Percentiles rank a stretch among this genome's conserved stretches.
phyloP scores from a whole-genome alignment of 352 stramenopile species.

The Halophytophthora batemanensis region DNA sequence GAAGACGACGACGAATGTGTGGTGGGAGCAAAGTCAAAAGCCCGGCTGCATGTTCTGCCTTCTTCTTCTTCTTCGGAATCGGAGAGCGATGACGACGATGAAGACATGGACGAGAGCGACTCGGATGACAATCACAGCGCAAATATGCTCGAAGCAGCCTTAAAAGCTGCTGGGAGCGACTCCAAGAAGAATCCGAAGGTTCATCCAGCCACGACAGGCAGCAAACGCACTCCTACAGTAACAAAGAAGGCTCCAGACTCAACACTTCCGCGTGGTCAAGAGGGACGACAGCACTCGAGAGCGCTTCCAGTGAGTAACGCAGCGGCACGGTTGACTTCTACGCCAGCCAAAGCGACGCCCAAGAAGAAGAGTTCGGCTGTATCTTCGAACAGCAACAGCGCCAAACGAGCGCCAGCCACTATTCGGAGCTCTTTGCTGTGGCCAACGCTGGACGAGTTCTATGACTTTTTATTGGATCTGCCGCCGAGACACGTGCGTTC shows the following conservation, averaged over 20 bases:
- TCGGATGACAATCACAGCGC: conserved; percentile 4
- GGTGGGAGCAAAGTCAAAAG: conserved; percentile 8
- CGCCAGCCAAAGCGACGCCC: conserved; percentile 4
- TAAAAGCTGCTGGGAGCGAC: conserved; percentile 35
- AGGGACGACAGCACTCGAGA: no score
- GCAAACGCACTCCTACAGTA: neutral
- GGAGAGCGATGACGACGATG: conserved; percentile 29
- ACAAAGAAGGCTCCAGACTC: neutral
- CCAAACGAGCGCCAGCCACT: conserved; percentile 16
- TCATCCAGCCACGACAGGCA: neutral
- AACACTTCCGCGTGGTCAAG: no score
- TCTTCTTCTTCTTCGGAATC: conserved; percentile 35
- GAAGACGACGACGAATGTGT: conserved; percentile 19
- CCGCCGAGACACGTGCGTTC: conserved; percentile 40
- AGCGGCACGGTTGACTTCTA: neutral
- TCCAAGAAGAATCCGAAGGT: conserved; percentile 2
- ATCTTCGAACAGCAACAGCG: neutral
- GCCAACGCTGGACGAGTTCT: conserved; percentile 73
- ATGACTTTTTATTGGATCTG: conserved; percentile 68
- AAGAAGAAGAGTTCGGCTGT: conserved; percentile 17
- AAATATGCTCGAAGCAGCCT: conserved; percentile 59
- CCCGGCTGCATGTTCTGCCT: conserved; percentile 11
- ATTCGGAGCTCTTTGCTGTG: conserved; percentile 62
- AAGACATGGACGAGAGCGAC: conserved; percentile 9
- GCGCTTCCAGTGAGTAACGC: neutral